Base-by-base conservation (phyloP, 106 monocot species). In the Chionographis japonica region DNA sequence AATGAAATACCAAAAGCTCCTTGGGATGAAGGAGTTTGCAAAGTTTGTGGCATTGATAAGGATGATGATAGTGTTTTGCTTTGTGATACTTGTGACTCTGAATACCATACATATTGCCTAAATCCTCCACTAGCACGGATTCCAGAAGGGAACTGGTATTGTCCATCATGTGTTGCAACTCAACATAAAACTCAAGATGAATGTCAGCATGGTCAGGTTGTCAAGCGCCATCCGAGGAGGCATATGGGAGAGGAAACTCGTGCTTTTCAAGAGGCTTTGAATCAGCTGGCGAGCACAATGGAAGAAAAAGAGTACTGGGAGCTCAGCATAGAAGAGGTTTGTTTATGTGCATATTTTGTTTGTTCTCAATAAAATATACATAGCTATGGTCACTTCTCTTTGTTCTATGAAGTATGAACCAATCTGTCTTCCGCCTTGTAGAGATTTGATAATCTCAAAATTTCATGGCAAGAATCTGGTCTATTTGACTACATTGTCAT, bases 11-110 rank as follows among this genome's bases (percentile, higher is more conserved):
- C 87, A n/a, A 97, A 92, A 79, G 98, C 98, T 74, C 92, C 92
- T 50, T 98, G 98, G 98, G 98, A 98, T 60, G 90, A 90, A 61
- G 98, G 98, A 60, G 84, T 98, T 62, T 98, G 98, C 74, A 98
- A 98, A 88, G 90, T 98, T 63, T 98, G 98, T 74, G 98, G 98
- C 12, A 83, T 98, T 62, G 98, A 98, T 74, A 87, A 83, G 74
- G 98, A 92, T 83, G 98, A 98, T 72, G 84, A 85, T 57, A 93
- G 89, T 72, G 98, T 98, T 69, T 78, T 98, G 35, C 77, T 98
- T 15, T 98, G 98, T 80, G 98, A 98, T 65, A 81, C 83, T 16
- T 98, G 98, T 85, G 98, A 98, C 63, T 98, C 98, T 51, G 98
- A 98, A 65, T 98, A 98, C 40, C 98, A 98, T 73, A 98, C 78